Evolutionary conservation across 2,329 filamentous ascomycete genomes (phyloP).

Genomic region (Fusarium miscanthi): DNA sequence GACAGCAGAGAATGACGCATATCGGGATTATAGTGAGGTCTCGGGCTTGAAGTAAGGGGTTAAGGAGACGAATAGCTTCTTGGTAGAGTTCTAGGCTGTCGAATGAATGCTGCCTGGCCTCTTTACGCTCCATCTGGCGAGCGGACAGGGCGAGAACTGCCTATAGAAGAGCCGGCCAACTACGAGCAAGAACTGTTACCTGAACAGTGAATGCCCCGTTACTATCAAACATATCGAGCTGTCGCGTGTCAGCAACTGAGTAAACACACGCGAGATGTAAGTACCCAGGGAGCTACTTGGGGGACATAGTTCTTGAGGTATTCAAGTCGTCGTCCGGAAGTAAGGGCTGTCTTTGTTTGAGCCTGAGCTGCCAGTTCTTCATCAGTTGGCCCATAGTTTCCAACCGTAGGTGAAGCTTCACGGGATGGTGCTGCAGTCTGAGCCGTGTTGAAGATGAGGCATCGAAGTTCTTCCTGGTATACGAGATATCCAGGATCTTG

Average conservation of each 20-base stretch:
- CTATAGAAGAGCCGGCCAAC: conserved; percentile 59
- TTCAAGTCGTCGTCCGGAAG: conserved; percentile 49
- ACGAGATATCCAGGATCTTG: conserved; percentile 57
- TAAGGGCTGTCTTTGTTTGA: conserved; percentile 45
- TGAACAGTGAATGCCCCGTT: conserved; percentile 64
- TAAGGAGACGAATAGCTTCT: conserved; percentile 60
- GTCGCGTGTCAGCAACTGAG: background rate
- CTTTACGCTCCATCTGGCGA: conserved; percentile 64
- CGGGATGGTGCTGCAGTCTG: conserved; percentile 57
- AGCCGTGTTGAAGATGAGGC: conserved; percentile 59
- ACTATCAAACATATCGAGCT: conserved; percentile 69
- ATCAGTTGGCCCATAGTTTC: conserved; percentile 29
- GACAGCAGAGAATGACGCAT: conserved; percentile 54
- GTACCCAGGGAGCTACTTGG: conserved; percentile 63
- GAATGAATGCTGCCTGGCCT: conserved; percentile 56
- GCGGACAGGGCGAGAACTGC: conserved; percentile 66
- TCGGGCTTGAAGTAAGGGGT: conserved; percentile 49
- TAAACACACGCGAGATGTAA: background rate
- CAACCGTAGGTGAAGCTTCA: conserved; percentile 50
- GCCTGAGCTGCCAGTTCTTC: conserved; percentile 37
- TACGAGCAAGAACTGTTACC: conserved; percentile 61
- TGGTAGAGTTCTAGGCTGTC: conserved; percentile 67
- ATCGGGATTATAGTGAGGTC: conserved; percentile 51
- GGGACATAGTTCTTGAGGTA: conserved; percentile 64
- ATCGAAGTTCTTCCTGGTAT: conserved; percentile 59